Evolutionary conservation across 495 filamentous ascomycete genomes (phyloP).

Genomic region (Penicillium steckii): DNA sequence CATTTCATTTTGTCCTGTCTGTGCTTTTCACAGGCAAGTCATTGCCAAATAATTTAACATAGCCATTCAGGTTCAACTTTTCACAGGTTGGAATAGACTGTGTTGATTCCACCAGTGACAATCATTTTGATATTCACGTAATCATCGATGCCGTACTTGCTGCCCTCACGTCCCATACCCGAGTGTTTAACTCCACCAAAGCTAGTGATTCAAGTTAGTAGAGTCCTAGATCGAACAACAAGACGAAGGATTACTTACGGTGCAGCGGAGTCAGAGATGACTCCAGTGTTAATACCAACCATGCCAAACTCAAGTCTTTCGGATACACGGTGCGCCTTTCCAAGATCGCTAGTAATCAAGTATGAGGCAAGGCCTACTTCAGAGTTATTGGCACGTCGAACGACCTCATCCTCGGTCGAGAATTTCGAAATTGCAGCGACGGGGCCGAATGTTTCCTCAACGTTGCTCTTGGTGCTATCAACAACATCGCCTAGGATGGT

Average conservation of each 20-base stretch:
- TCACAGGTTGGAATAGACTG: background rate
- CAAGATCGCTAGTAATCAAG: constrained; percentile 66
- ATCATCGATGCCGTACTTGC: constrained; percentile 79
- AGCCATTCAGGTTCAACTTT: background rate
- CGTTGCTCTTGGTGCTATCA: constrained; percentile 63
- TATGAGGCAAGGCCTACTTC: constrained; percentile 81
- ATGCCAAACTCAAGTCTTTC: constrained; percentile 60
- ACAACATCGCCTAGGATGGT: constrained; percentile 73
- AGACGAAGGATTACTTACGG: constrained; percentile 6
- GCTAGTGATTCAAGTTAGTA: constrained; percentile 9
- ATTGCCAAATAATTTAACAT: too few relatives aligned
- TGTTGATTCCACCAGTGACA: constrained; percentile 31
- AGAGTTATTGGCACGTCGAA: constrained; percentile 65
- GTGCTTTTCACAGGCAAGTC: too few relatives aligned
- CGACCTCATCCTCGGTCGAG: constrained; percentile 73
- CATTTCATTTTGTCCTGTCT: too few relatives aligned
- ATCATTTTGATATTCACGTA: constrained; percentile 79
- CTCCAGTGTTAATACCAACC: constrained; percentile 7
- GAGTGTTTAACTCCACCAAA: constrained; percentile 56
- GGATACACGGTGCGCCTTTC: constrained; percentile 64
- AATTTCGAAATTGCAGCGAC: constrained; percentile 73
- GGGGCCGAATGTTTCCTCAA: constrained; percentile 80
- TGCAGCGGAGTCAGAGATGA: constrained; percentile 15
- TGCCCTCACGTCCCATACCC: constrained; percentile 60
- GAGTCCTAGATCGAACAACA: background rate